Percentiles rank a stretch among this genome's conserved stretches.
Evolutionary conservation across 306 rosid species (phyloP).

Genomic region (Carpinus viminea): DNA sequence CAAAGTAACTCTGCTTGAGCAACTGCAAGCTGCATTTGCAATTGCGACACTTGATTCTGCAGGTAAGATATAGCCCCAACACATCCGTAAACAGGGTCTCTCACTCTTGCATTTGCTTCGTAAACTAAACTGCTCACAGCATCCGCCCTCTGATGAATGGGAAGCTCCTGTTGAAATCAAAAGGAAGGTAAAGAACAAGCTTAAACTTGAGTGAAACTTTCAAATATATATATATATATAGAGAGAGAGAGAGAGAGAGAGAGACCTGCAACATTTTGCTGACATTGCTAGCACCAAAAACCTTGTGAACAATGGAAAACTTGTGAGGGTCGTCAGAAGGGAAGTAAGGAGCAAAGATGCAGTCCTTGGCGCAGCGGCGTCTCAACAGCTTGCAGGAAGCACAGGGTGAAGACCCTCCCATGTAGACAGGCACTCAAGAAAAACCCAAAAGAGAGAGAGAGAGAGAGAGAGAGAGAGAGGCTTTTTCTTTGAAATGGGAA

Average conservation of each 20-base stretch:
- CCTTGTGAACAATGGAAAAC: constrained; percentile 86
- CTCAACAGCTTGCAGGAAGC: constrained; percentile 82
- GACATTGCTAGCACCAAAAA: constrained; percentile 87
- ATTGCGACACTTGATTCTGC: constrained; percentile 67
- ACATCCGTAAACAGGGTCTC: constrained; percentile 85
- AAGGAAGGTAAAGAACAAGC: not conserved
- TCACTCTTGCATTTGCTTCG: constrained; percentile 77
- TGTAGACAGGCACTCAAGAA: constrained; percentile 19
- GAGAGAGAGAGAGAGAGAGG: not conserved
- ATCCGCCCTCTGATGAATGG: constrained; percentile 71
- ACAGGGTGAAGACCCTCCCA: constrained; percentile 77
- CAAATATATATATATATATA: not conserved
- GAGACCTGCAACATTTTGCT: constrained; percentile 80
- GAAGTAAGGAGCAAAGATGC: constrained; percentile 78
- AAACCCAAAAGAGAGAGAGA: not conserved
- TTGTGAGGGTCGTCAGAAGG: constrained; percentile 74
- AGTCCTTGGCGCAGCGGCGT: constrained; percentile 78
- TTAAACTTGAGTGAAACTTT: constrained; percentile 1
- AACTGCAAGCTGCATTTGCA: constrained; percentile 72
- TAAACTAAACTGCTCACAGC: constrained; percentile 73
- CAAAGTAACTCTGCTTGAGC: constrained; percentile 73
- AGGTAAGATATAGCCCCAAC: constrained; percentile 80
- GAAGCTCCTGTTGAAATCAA: constrained; percentile 55
- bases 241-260: constrained; percentile 20
- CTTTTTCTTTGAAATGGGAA: not conserved